Evolutionary conservation across 306 rosid species (phyloP).

Genomic region (Quercus agrifolia): DNA sequence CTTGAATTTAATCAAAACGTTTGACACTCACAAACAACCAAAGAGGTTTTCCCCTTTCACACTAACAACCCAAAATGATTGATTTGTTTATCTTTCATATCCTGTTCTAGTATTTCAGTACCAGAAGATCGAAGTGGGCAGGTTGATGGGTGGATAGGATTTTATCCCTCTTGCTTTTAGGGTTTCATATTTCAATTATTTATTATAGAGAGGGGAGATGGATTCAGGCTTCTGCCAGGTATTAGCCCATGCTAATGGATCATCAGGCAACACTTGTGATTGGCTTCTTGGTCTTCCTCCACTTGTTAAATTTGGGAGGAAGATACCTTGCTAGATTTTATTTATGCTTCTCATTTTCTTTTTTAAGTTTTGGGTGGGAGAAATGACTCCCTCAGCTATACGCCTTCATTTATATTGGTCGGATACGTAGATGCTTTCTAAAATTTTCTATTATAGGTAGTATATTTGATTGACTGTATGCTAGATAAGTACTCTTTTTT

Average conservation of each 20-base stretch:
- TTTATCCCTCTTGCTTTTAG: neutral
- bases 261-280: no score
- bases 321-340: no score
- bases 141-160: neutral
- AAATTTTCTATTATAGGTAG: neutral
- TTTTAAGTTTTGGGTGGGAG: no score
- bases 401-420: neutral
- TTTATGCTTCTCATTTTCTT: no score
- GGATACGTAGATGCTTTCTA: neutral
- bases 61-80: neutral
- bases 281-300: no score
- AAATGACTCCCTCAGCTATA: neutral
- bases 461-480: neutral
- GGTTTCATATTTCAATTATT: neutral
- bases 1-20: conserved; percentile 63
- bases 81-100: neutral
- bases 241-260: no score
- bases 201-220: neutral
- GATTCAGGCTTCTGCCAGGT: no score
- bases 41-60: conserved; percentile 58
- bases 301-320: no score
- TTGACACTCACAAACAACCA: conserved; percentile 80
- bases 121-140: neutral
- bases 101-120: neutral
- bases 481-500: neutral